These are phyloP conservation scores for Oropetium thomaeum DNA, from an alignment of 176 grass and related monocot genomes.

Conservation along the genomic window DNA sequence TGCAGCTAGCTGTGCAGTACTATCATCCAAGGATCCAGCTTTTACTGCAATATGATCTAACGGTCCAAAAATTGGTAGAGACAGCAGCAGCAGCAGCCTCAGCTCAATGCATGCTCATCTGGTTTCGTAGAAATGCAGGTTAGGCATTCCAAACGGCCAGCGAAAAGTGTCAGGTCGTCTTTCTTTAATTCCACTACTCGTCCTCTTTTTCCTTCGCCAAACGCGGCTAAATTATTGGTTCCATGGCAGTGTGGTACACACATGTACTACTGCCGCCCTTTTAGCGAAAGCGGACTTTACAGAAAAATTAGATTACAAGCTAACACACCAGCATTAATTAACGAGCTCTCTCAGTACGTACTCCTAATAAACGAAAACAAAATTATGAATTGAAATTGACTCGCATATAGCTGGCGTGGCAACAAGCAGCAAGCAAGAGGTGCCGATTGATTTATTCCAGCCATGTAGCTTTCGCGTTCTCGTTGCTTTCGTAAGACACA, in stretches of 20 bases:
- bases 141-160: background rate
- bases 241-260: background rate
- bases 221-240: conserved; percentile 13
- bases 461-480: background rate
- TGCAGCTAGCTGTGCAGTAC: no score
- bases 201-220: background rate
- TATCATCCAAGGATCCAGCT: no score
- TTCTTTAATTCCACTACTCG: conserved; percentile 33
- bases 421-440: background rate
- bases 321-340: conserved; percentile 18
- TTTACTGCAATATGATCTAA: no score
- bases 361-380: background rate
- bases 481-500: conserved; percentile 41
- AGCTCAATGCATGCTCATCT: no score
- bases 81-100: background rate
- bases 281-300: background rate
- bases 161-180: conserved; percentile 24
- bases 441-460: background rate
- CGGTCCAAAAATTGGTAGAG: no score
- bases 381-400: conserved; percentile 28
- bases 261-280: background rate
- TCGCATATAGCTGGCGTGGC: conserved; percentile 7
- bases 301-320: conserved; percentile 18
- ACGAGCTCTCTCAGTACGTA: background rate
- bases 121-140: background rate